A percentile compares a stretch with the other conserved stretches of the same genome.
These are phyloP conservation scores for Penicillium cosmopolitanum DNA, from an alignment of 495 filamentous ascomycete genomes.

Conservation along the genomic window DNA sequence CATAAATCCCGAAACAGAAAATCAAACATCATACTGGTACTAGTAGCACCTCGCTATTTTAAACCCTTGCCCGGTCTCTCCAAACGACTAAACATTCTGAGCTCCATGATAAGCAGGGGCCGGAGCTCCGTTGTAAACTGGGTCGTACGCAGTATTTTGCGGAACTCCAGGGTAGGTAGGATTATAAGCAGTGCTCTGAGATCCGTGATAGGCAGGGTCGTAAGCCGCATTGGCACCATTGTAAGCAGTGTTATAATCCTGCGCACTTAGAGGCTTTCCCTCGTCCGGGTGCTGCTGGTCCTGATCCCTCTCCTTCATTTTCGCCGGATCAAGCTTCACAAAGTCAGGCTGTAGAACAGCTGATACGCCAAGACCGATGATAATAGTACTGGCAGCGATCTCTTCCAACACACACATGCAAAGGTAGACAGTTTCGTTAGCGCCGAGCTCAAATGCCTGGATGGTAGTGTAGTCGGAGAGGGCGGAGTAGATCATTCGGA, in stretches of 20 bases:
- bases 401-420: slow-evolving; percentile 39
- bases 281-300: neutral
- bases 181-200: neutral
- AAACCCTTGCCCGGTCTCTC: neutral
- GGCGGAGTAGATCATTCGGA: slow-evolving; percentile 34
- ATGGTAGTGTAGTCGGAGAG: slow-evolving; percentile 21
- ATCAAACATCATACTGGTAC: too few relatives aligned
- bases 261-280: neutral
- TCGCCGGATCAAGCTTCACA: neutral
- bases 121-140: neutral
- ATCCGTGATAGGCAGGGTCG: neutral
- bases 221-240: neutral
- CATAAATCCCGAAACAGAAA: too few relatives aligned
- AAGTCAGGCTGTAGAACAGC: slow-evolving; percentile 23
- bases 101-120: neutral
- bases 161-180: neutral
- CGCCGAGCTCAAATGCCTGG: slow-evolving; percentile 10
- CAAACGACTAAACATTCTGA: neutral
- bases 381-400: slow-evolving; percentile 27
- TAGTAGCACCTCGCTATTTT: too few relatives aligned
- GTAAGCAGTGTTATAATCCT: neutral
- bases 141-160: neutral
- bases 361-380: slow-evolving; percentile 25
- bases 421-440: slow-evolving; percentile 30
- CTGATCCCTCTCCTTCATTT: neutral